Percentiles rank a stretch among this genome's conserved stretches.
phyloP scores from a whole-genome alignment of 768 basidiomycete genomes.

The Podaxis sp. region DNA sequence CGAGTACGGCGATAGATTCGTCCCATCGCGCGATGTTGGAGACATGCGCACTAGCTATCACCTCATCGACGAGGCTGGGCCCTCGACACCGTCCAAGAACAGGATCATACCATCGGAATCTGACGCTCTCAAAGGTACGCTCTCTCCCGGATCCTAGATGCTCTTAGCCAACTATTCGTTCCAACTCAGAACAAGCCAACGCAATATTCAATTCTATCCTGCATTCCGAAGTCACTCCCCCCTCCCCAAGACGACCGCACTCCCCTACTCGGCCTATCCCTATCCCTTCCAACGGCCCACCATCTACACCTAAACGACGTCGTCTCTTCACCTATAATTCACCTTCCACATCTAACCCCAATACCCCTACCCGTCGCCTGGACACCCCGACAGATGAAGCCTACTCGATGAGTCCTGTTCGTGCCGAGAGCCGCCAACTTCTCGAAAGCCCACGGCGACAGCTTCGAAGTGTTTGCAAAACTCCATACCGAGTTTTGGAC shows the following conservation, averaged over 20 bases:
- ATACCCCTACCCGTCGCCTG: slow-evolving; percentile 58
- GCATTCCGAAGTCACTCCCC: slow-evolving; percentile 76
- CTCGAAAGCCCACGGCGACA: slow-evolving; percentile 83
- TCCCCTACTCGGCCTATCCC: slow-evolving; percentile 58
- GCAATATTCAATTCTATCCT: slow-evolving; percentile 76
- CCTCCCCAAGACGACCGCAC: slow-evolving; percentile 58
- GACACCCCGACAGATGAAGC: slow-evolving; percentile 86
- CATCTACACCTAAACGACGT: slow-evolving; percentile 52
- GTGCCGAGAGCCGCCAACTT: slow-evolving; percentile 76
- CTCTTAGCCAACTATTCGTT: background rate
- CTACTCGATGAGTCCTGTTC: slow-evolving; percentile 89
- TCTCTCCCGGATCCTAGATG: background rate
- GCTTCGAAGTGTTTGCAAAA: slow-evolving; percentile 85
- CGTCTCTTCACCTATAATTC: slow-evolving; percentile 72
- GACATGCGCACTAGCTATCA: slow-evolving; percentile 70
- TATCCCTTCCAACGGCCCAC: slow-evolving; percentile 37
- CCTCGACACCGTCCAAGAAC: slow-evolving; percentile 59
- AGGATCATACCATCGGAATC: slow-evolving; percentile 67
- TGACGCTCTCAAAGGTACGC: slow-evolving; percentile 73
- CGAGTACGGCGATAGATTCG: slow-evolving; percentile 67
- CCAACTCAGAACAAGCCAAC: slow-evolving; percentile 73
- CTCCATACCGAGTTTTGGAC: slow-evolving; percentile 95
- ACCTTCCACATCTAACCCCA: slow-evolving; percentile 57
- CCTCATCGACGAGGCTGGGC: slow-evolving; percentile 56
- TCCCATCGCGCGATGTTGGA: slow-evolving; percentile 61